Evolutionary conservation across 495 filamentous ascomycete genomes (phyloP).

Genomic region (Bombardia bombarda): DNA sequence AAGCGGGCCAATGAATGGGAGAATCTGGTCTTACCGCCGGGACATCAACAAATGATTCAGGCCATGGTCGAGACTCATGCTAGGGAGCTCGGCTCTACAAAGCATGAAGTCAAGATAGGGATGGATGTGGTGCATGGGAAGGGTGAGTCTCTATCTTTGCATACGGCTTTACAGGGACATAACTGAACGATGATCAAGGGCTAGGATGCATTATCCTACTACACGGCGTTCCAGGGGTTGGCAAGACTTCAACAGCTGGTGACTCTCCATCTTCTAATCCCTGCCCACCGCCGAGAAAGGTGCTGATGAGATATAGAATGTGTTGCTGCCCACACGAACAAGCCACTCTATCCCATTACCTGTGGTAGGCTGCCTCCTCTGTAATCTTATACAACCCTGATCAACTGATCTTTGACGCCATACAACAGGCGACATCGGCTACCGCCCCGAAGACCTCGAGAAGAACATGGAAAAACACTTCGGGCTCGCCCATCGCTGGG

Average conservation of each 20-base stretch:
- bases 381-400: too few relatives aligned
- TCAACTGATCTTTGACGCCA: neutral
- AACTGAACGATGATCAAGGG: slow-evolving; percentile 17
- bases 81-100: slow-evolving; percentile 10
- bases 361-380: slow-evolving; percentile 13
- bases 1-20: slow-evolving; percentile 19
- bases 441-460: slow-evolving; percentile 28
- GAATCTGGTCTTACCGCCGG: slow-evolving; percentile 21
- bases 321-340: slow-evolving; percentile 11
- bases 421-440: slow-evolving; percentile 8
- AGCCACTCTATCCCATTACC: slow-evolving; percentile 18
- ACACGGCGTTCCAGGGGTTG: slow-evolving; percentile 37
- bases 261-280: neutral
- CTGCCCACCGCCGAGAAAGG: neutral
- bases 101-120: neutral
- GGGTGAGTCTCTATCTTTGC: neutral
- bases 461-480: slow-evolving; percentile 33
- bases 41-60: slow-evolving; percentile 24
- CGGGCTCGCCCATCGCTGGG: slow-evolving; percentile 35
- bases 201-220: slow-evolving; percentile 38
- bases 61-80: slow-evolving; percentile 24
- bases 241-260: slow-evolving; percentile 34
- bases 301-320: slow-evolving; percentile 5
- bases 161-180: neutral
- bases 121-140: slow-evolving; percentile 13